phyloP scores from a whole-genome alignment of 805 yeast genomes.

The Vanderwaltozyma yarrowii region DNA sequence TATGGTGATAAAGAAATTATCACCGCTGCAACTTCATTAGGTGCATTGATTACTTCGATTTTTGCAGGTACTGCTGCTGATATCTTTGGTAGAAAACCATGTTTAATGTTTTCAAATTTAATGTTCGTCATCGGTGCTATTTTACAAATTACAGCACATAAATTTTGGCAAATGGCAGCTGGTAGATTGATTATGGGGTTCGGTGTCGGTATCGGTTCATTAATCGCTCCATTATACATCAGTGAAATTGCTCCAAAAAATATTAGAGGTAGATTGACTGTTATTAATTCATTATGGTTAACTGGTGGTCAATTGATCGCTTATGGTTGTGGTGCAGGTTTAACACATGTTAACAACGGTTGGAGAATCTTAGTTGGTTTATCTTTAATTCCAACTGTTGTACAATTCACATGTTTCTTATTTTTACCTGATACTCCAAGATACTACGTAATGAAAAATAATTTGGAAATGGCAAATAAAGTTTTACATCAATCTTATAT shows the following conservation, averaged over 20 bases:
- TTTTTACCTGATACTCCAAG: conserved; percentile 96
- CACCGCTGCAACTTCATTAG: conserved; percentile 90
- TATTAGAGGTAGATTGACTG: conserved; percentile 85
- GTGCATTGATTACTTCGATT: conserved; percentile 75
- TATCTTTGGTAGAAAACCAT: conserved; percentile 72
- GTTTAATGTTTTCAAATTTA: conserved; percentile 71
- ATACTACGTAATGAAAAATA: conserved; percentile 64
- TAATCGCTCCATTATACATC: conserved; percentile 89
- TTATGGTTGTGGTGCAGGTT: conserved; percentile 87
- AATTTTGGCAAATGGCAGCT: conserved; percentile 82
- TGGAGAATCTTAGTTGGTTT: conserved; percentile 92
- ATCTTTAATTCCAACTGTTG: conserved; percentile 75
- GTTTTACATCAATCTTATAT: conserved; percentile 58
- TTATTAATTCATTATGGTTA: conserved; percentile 77
- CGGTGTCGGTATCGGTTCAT: conserved; percentile 92
- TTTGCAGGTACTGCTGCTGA: conserved; percentile 80
- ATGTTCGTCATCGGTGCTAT: conserved; percentile 78
- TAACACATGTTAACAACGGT: conserved; percentile 62
- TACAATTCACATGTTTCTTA: conserved; percentile 65
- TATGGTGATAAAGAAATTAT: conserved; percentile 81
- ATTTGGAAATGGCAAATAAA: conserved; percentile 50
- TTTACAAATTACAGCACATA: conserved; percentile 69
- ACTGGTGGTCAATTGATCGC: conserved; percentile 95
- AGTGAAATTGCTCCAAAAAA: conserved; percentile 87
- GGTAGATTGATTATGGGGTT: conserved; percentile 93